These are phyloP conservation scores for Rickenella mellea DNA, from an alignment of 768 basidiomycete genomes.

Conservation along the genomic window DNA sequence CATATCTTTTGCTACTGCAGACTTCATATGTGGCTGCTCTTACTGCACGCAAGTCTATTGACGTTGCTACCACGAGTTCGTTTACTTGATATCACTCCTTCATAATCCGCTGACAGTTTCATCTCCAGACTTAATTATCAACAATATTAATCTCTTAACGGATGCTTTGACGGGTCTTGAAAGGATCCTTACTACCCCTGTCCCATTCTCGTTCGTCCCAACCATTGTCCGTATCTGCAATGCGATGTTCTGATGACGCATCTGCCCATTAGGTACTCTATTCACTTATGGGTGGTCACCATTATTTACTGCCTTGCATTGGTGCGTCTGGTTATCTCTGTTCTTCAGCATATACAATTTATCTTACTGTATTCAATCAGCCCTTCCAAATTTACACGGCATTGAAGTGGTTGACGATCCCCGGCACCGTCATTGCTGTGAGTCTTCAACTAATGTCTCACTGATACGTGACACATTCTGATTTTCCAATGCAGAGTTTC, in stretches of 20 bases:
- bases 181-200: slow-evolving; percentile 65
- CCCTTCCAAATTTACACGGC: slow-evolving; percentile 55
- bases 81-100: slow-evolving; percentile 7
- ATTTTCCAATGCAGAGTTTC: slow-evolving; percentile 34
- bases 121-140: slow-evolving; percentile 34
- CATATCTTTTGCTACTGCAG: slow-evolving; percentile 22
- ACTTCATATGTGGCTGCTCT: slow-evolving; percentile 58
- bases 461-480: not conserved
- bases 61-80: slow-evolving; percentile 55
- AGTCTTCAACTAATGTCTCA: slow-evolving; percentile 14
- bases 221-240: not conserved
- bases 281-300: slow-evolving; percentile 62
- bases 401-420: slow-evolving; percentile 56
- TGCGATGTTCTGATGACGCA: not conserved
- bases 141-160: slow-evolving; percentile 43
- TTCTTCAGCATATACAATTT: not conserved
- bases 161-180: slow-evolving; percentile 64
- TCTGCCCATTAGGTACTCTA: slow-evolving; percentile 39
- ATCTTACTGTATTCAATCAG: slow-evolving; percentile 20
- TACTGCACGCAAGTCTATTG: slow-evolving; percentile 43
- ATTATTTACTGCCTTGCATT: slow-evolving; percentile 49
- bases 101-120: not conserved
- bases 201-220: slow-evolving; percentile 56
- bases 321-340: slow-evolving; percentile 25
- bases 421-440: slow-evolving; percentile 45